Percentiles rank a stretch among this genome's conserved stretches.
phyloP scores from a whole-genome alignment of 2,329 filamentous ascomycete genomes.

The Zasmidium citrigriseum region DNA sequence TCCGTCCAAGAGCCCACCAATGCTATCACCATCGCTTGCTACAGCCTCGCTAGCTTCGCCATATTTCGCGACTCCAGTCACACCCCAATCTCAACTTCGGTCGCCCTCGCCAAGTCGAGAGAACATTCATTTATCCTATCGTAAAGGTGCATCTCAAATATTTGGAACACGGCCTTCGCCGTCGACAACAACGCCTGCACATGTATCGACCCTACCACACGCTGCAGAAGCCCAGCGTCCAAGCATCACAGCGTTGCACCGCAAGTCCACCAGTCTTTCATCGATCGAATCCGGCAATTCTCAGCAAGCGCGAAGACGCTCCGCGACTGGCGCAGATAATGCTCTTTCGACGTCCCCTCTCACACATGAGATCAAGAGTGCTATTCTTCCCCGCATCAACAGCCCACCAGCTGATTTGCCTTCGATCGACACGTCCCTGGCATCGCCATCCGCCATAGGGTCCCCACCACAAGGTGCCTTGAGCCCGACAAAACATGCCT shows the following conservation, averaged over 20 bases:
- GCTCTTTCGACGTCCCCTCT: slow-evolving; percentile 21
- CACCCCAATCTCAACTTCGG: slow-evolving; percentile 30
- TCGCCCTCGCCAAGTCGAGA: slow-evolving; percentile 50
- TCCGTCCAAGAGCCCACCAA: slow-evolving; percentile 28
- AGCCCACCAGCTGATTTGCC: slow-evolving; percentile 23
- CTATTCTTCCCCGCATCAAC: slow-evolving; percentile 14
- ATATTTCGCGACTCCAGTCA: slow-evolving; percentile 31
- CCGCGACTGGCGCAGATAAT: slow-evolving; percentile 29
- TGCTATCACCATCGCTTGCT: slow-evolving; percentile 36
- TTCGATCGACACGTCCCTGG: slow-evolving; percentile 31
- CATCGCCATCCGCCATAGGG: slow-evolving; percentile 13
- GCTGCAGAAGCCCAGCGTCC: slow-evolving; percentile 9
- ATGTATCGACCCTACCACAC: background rate
- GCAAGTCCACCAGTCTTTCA: slow-evolving; percentile 43
- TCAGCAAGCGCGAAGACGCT: slow-evolving; percentile 34
- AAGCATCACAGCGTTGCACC: slow-evolving; percentile 21
- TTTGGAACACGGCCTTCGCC: slow-evolving; percentile 38
- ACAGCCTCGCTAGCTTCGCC: slow-evolving; percentile 31
- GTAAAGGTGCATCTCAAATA: slow-evolving; percentile 52
- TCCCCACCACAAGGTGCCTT: slow-evolving; percentile 26
- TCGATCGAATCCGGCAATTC: slow-evolving; percentile 46
- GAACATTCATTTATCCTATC: slow-evolving; percentile 50
- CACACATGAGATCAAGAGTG: slow-evolving; percentile 17
- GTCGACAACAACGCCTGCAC: slow-evolving; percentile 6
- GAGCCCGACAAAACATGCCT: slow-evolving; percentile 53